A percentile compares a stretch with the other conserved stretches of the same genome.
phyloP scores from a whole-genome alignment of 2,329 filamentous ascomycete species.

The Cryphonectria radicalis region DNA sequence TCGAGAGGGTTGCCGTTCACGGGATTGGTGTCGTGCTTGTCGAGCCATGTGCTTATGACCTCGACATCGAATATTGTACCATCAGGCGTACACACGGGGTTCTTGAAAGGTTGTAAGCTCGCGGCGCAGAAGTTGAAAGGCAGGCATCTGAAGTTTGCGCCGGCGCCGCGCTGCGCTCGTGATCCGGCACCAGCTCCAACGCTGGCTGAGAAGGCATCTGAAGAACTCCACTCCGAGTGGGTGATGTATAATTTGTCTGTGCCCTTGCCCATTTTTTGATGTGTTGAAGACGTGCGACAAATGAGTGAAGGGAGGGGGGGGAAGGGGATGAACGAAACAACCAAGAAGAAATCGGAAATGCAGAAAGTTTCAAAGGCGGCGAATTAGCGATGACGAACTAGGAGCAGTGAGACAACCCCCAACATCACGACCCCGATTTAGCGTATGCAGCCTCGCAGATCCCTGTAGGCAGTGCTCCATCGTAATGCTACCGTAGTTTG shows the following conservation, averaged over 20 bases:
- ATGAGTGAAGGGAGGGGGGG: not conserved
- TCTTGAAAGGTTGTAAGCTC: conserved; percentile 91
- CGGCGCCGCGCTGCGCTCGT: conserved; percentile 55
- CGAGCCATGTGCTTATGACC: conserved; percentile 91
- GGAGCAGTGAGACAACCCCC: conserved; percentile 10
- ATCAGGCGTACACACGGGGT: conserved; percentile 86
- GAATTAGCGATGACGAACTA: conserved; percentile 19
- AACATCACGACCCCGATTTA: conserved; percentile 20
- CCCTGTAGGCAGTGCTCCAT: conserved; percentile 11
- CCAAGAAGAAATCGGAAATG: too few species aligned
- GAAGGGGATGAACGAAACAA: not conserved
- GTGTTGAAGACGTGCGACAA: not conserved
- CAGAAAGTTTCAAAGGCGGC: not conserved
- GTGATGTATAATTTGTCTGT: conserved; percentile 76
- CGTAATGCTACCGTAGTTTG: not conserved
- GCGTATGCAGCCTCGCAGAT: conserved; percentile 23
- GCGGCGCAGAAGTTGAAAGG: conserved; percentile 99
- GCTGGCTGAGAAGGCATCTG: conserved; percentile 84
- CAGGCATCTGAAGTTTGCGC: conserved; percentile 79
- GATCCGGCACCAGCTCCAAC: conserved; percentile 70
- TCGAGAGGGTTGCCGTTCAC: conserved; percentile 80
- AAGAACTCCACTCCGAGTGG: conserved; percentile 95
- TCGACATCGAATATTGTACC: conserved; percentile 95
- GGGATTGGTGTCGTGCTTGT: conserved; percentile 91
- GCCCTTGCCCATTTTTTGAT: conserved; percentile 50